These are phyloP conservation scores for Fusarium metavorans DNA, from an alignment of 2,329 filamentous ascomycete species.

Conservation along the genomic window DNA sequence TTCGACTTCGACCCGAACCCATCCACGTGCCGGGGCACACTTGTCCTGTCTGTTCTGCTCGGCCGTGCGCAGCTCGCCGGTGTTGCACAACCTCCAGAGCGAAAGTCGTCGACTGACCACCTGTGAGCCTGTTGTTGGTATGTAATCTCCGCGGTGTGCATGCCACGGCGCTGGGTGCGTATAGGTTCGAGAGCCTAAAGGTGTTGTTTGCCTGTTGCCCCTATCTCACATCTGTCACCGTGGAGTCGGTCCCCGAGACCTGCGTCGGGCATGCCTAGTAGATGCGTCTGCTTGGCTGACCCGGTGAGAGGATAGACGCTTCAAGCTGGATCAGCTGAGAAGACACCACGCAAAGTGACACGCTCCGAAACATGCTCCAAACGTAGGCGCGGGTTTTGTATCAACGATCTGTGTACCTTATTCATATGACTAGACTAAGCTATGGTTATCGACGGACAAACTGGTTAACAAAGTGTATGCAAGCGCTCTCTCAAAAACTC, in stretches of 20 bases:
- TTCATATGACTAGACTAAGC: conserved; percentile 13
- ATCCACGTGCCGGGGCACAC: conserved; percentile 20
- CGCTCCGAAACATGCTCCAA: not conserved
- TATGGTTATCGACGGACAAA: conserved; percentile 9
- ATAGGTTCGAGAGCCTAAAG: not conserved
- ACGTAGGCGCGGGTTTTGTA: not conserved
- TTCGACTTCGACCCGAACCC: conserved; percentile 13
- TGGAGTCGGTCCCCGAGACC: conserved; percentile 26
- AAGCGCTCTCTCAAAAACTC: conserved; percentile 35
- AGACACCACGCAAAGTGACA: not conserved
- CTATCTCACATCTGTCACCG: conserved; percentile 24
- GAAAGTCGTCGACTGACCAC: conserved; percentile 10
- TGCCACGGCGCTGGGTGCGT: not conserved
- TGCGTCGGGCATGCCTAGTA: conserved; percentile 23
- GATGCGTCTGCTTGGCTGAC: conserved; percentile 16
- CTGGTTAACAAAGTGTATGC: conserved; percentile 18
- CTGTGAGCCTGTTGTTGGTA: conserved; percentile 12
- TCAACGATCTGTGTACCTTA: conserved; percentile 8
- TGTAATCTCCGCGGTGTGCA: conserved; percentile 14
- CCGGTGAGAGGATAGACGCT: conserved; percentile 16
- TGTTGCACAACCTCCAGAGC: conserved; percentile 19
- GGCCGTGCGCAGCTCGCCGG: conserved; percentile 11
- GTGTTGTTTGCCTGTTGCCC: not conserved
- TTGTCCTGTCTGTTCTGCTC: conserved; percentile 4
- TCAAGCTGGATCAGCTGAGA: conserved; percentile 17